Evolutionary conservation across 805 yeast species (phyloP).

Genomic region (Kodamaea kaohsiungensis): DNA sequence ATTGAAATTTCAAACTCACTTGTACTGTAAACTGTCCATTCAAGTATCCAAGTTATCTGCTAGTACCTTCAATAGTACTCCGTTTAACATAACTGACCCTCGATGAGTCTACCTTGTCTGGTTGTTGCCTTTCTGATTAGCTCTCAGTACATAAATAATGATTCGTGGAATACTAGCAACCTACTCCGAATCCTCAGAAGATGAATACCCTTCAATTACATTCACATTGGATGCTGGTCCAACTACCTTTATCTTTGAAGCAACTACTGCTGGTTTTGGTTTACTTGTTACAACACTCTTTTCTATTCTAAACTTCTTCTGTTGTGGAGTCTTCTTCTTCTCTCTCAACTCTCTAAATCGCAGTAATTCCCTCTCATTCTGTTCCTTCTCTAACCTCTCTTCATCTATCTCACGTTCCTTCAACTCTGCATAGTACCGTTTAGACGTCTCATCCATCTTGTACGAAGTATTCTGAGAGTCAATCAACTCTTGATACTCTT

Average conservation of each 20-base stretch:
- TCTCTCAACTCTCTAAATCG: neutral
- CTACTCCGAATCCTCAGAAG: neutral
- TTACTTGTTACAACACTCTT: neutral
- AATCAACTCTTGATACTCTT: slow-evolving; percentile 30
- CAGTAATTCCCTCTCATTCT: slow-evolving; percentile 3
- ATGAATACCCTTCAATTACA: neutral
- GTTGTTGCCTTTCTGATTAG: no score
- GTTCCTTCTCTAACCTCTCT: slow-evolving; percentile 18
- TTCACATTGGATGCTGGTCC: neutral
- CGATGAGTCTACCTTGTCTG: no score
- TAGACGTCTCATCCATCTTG: slow-evolving; percentile 39
- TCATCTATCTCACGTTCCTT: slow-evolving; percentile 19
- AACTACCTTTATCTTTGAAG: neutral
- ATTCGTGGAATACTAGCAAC: neutral
- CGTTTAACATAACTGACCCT: no score
- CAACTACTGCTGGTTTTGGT: neutral
- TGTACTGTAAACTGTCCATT: no score
- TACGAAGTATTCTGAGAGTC: slow-evolving; percentile 40
- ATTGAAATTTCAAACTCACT: no score
- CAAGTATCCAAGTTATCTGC: no score
- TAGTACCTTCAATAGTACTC: no score
- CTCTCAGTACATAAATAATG: no score
- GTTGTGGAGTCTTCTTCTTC: neutral
- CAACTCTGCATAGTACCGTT: slow-evolving; percentile 34
- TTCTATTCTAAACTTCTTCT: neutral